A percentile compares a stretch with the other conserved stretches of the same genome.
Evolutionary conservation across 257 asterid genomes (phyloP).

Genomic region (Plantago ovata): DNA sequence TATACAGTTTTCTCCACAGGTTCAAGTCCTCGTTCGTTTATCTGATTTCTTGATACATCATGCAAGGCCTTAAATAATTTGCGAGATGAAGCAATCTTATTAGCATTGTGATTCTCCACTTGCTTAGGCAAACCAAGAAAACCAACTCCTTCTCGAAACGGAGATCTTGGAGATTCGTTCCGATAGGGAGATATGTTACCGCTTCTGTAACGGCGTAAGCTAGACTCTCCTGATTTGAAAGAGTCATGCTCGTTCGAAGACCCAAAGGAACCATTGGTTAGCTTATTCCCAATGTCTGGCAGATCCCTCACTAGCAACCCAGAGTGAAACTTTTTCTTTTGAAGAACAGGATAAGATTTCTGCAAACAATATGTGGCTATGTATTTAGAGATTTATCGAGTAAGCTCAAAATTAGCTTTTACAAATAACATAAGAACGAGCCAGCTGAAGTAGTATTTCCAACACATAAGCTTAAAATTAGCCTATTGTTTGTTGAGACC

Average conservation of each 20-base stretch:
- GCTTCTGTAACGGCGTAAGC: constrained; percentile 55
- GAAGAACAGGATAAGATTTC: constrained; percentile 48
- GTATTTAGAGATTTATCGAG: too few relatives aligned
- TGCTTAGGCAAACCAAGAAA: constrained; percentile 77
- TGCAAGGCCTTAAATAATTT: constrained; percentile 49
- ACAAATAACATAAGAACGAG: background rate
- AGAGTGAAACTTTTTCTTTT: constrained; percentile 61
- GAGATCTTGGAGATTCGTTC: constrained; percentile 69
- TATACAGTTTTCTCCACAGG: constrained; percentile 40
- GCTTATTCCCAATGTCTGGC: constrained; percentile 34
- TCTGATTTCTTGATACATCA: constrained; percentile 48
- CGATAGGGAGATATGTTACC: constrained; percentile 82
- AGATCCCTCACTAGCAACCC: constrained; percentile 67
- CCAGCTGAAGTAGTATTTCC: too few relatives aligned
- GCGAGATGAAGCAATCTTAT: constrained; percentile 48
- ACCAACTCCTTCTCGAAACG: constrained; percentile 66
- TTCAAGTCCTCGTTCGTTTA: constrained; percentile 30
- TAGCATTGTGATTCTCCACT: constrained; percentile 37
- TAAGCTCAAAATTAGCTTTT: background rate
- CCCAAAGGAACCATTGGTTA: constrained; percentile 29
- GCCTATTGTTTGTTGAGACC: background rate
- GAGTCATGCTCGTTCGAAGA: constrained; percentile 32
- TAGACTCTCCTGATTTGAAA: constrained; percentile 49
- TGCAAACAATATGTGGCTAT: constrained; percentile 25
- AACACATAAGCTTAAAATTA: too few relatives aligned